phyloP scores from a whole-genome alignment of 2,329 filamentous ascomycete genomes.

The Xylaria sp. region DNA sequence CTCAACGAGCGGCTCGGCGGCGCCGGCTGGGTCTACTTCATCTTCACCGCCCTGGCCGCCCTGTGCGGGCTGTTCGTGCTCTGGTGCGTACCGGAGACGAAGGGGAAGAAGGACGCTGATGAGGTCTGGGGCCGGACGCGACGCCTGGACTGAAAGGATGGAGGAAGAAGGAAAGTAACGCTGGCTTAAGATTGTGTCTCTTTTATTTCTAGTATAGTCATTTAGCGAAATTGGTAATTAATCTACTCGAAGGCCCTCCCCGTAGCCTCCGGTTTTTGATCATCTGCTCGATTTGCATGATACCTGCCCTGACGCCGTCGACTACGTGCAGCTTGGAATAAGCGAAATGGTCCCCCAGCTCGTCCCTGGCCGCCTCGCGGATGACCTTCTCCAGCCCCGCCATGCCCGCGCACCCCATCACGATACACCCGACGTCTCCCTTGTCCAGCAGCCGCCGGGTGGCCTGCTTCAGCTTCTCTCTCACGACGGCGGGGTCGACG shows the following conservation, averaged over 20 bases:
- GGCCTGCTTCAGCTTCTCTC: conserved; percentile 67
- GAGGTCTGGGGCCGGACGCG: conserved; percentile 84
- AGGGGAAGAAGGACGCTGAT: conserved; percentile 78
- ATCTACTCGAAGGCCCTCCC: conserved; percentile 14
- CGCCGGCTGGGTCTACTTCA: conserved; percentile 83
- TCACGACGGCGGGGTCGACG: conserved; percentile 65
- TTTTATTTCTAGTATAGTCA: no score
- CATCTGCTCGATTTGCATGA: conserved; percentile 62
- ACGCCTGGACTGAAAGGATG: conserved; percentile 47
- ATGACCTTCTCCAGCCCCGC: conserved; percentile 80
- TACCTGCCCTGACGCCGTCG: conserved; percentile 76
- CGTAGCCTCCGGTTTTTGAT: conserved; percentile 48
- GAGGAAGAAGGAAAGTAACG: no score
- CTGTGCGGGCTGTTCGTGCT: conserved; percentile 73
- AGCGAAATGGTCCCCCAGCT: conserved; percentile 62
- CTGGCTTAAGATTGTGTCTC: no score
- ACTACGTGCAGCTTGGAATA: conserved; percentile 65
- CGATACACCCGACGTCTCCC: conserved; percentile 66
- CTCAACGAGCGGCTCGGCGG: conserved; percentile 67
- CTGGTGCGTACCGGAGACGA: conserved; percentile 82
- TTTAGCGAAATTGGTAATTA: no score
- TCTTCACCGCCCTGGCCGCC: conserved; percentile 78
- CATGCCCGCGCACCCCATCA: conserved; percentile 92
- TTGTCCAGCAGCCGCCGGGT: conserved; percentile 65
- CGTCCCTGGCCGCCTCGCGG: conserved; percentile 65